Base-by-base conservation (phyloP, 305 asterid species). In the Fraxinus greggii region DNA sequence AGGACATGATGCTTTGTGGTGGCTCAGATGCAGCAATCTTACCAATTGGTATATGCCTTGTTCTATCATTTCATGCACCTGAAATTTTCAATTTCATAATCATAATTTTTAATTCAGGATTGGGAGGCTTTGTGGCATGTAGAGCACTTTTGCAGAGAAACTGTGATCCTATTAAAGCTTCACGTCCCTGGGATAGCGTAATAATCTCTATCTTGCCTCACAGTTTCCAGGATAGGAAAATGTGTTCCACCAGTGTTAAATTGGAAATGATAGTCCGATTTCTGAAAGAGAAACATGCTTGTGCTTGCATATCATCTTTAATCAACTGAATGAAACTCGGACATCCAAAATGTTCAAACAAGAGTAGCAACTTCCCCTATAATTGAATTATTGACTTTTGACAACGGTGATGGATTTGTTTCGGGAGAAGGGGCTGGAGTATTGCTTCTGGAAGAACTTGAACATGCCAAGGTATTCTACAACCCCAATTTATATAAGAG, bases 1-100 rank as follows among this genome's bases (percentile, higher is more conserved):
- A 95, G 98, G 98, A 95, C 86, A 29, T 95, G 98, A 95, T 95
- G 98, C 98, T 95, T 78, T 92, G 94, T 87, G 98, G 98, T 80
- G 98, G 98, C 54, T 95, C 98, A 38, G 98, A 95, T 89, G 96
- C 98, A 76, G 92, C 83, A 42, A 92, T 95, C 83, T 89, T 90
- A 85, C 98, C 98, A 67, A 90, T 93, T 82, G 98, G 86, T 84
- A 75, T 83, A 65, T 38, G 38, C 29, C 51, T 85, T 65, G 31
- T 72, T 67, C 23, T 76, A 28, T 67, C 79, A 17, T 38, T 80
- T 73, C 61, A 63, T 63, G 48, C 15, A 65, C 70, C 35, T 45
- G 56, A 65, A n/a, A 45, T 9, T 76, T 79, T 83, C 78, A 72
- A 77, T 83, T 83, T 81, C 32, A 63, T 8, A 48, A 75, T 83